Evolutionary conservation across 805 yeast species (phyloP), one percentile per base, ranked within the genome.

Genomic region (Diddensiella santjacobensis): DNA sequence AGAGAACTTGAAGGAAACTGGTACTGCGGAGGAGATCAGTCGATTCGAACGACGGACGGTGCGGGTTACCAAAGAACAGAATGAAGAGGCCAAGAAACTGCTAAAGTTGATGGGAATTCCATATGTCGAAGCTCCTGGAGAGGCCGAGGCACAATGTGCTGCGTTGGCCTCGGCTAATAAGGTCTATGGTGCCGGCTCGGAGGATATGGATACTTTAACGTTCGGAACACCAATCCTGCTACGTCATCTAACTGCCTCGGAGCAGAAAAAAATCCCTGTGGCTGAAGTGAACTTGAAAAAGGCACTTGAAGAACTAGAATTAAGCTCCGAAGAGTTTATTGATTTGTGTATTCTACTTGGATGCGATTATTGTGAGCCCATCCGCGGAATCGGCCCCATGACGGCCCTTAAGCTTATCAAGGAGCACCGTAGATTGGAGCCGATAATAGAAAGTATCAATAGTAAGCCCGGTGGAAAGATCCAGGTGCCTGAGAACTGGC

Each of bases 91-190:
- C 18, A 87, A 88, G 66, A 73, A 78, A 53, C 69, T 93, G 47
- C 72, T 93, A 48, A 78, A 73, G 43, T 69, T 91, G 30, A 93
- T 93, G 99, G 99, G 99, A 0, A 85, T 93, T 43, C 99, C 99
- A 1, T 87, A 72, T 58, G 84, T 93, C 3, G 81, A 80, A 47
- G 98, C 99, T 0, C 99, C 99, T 1, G 84, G 96, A 64, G 99
- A 93, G 67, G 99, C 99, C 1, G 99, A 93, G 65, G 96, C 99
- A 0, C 98, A 93, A 61, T 93, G 99, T 72, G 98, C 99, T 0
- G 93, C 81, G 54, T 69, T 93, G 42, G 97, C 97, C 2, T 78
- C 81, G 49, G 78, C 80, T 10, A 97, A 96, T 1, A 89, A 88
- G 62, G 98, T 91, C 0, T 93, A 83, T 63, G 99, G 96, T 5